phyloP scores from a whole-genome alignment of 768 basidiomycete species.

The Suillus cothurnatus region DNA sequence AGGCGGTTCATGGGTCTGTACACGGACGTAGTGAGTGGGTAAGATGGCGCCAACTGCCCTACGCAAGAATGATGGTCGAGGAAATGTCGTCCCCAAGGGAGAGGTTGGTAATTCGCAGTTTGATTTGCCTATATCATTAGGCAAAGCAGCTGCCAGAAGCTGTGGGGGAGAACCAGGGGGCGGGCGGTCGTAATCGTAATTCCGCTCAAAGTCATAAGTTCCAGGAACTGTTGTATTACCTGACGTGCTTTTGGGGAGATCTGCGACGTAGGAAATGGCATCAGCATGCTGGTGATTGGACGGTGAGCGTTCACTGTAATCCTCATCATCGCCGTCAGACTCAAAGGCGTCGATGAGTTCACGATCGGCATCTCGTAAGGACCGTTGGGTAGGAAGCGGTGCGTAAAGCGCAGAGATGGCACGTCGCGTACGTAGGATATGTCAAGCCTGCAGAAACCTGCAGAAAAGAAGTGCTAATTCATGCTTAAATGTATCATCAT shows the following conservation, averaged over 20 bases:
- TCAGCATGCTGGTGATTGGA: slow-evolving; percentile 30
- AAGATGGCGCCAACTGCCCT: slow-evolving; percentile 59
- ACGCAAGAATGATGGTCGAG: slow-evolving; percentile 55
- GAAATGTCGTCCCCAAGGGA: slow-evolving; percentile 36
- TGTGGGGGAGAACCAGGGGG: slow-evolving; percentile 81
- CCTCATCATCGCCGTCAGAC: slow-evolving; percentile 50
- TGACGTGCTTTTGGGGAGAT: slow-evolving; percentile 18
- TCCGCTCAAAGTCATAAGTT: slow-evolving; percentile 79
- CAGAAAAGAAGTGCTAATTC: background rate
- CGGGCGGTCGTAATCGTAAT: slow-evolving; percentile 66
- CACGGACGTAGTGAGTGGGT: slow-evolving; percentile 63
- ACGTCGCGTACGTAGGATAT: background rate
- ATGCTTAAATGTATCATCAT: background rate
- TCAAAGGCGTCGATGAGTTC: slow-evolving; percentile 83
- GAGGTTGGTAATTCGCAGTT: slow-evolving; percentile 64
- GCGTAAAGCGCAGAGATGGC: slow-evolving; percentile 55
- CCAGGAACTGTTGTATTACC: slow-evolving; percentile 34
- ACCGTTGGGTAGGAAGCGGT: slow-evolving; percentile 50
- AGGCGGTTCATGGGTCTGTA: slow-evolving; percentile 43
- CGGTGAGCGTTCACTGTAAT: slow-evolving; percentile 35
- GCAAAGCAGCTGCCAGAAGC: slow-evolving; percentile 56
- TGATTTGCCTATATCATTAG: slow-evolving; percentile 72
- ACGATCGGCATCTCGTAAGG: slow-evolving; percentile 46
- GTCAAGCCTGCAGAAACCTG: background rate
- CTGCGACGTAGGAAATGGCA: slow-evolving; percentile 17